Percentiles rank a stretch among this genome's conserved stretches.
These are phyloP conservation scores for Phenoliferia sp. DNA, from an alignment of 1,284 basidiomycete genomes.

Conservation along the genomic window DNA sequence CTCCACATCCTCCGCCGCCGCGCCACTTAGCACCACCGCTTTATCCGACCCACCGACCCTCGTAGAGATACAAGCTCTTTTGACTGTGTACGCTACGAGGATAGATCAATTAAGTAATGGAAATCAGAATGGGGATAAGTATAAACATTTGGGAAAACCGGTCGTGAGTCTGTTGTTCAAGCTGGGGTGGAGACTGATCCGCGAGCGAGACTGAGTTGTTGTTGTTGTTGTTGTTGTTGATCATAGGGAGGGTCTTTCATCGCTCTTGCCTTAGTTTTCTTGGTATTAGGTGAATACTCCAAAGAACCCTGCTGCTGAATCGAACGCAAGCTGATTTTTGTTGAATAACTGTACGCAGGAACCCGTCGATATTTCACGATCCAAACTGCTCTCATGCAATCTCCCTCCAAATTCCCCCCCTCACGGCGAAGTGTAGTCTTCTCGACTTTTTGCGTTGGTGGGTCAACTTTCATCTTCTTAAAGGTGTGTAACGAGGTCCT, in stretches of 20 bases:
- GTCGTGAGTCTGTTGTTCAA: not conserved
- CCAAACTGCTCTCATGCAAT: slow-evolving; percentile 20
- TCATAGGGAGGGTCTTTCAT: slow-evolving; percentile 17
- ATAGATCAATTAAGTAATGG: not conserved
- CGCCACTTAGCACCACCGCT: not conserved
- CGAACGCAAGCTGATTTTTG: not conserved
- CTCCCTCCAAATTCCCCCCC: slow-evolving; percentile 26
- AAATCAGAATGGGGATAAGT: slow-evolving; percentile 7
- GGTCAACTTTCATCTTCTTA: not conserved
- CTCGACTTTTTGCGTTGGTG: slow-evolving; percentile 16
- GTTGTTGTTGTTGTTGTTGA: not conserved
- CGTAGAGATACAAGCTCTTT: slow-evolving; percentile 3
- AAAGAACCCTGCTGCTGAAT: not conserved
- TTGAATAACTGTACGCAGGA: slow-evolving; percentile 3
- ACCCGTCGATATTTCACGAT: slow-evolving; percentile 19
- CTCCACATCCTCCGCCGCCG: not conserved
- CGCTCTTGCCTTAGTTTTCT: slow-evolving; percentile 22
- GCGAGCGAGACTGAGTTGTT: no score
- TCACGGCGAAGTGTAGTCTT: slow-evolving; percentile 18
- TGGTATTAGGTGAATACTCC: slow-evolving; percentile 15
- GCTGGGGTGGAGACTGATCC: no score
- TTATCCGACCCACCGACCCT: not conserved
- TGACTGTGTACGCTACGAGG: slow-evolving; percentile 8
- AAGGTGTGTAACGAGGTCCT: no score
- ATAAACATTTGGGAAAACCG: slow-evolving; percentile 25